Conservation (phyloP, 176 grass and related monocot genomes). For the Zoysia japonica region DNA sequence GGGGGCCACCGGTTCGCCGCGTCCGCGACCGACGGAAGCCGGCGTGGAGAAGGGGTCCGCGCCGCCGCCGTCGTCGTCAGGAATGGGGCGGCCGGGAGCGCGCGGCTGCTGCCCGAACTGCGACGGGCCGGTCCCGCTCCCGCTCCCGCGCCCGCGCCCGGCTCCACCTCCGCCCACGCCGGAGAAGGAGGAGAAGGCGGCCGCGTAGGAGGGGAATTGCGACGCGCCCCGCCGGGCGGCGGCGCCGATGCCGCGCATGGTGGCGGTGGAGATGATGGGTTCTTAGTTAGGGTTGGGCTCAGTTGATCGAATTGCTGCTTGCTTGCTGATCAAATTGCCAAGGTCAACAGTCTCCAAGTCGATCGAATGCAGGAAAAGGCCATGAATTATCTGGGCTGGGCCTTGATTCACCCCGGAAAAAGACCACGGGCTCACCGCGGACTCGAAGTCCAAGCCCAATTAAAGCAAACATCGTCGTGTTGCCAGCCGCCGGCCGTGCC, state of each 20-base stretch:
- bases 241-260: constrained; percentile 50
- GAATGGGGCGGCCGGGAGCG: constrained; percentile 37
- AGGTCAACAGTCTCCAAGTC: too few species aligned
- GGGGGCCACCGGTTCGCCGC: constrained; percentile 23
- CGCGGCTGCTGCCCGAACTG: constrained; percentile 18
- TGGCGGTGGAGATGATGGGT: constrained; percentile 21
- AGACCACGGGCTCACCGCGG: constrained; percentile 27
- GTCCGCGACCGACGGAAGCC: constrained; percentile 30
- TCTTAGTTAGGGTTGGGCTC: constrained; percentile 40
- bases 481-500: too few species aligned
- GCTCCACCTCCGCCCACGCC: constrained; percentile 37
- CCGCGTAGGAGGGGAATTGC: constrained; percentile 30
- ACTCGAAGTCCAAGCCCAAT: too few species aligned
- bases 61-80: not conserved
- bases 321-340: too few species aligned
- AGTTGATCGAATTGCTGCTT: too few species aligned
- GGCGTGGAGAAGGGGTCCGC: constrained; percentile 34
- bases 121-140: constrained; percentile 43
- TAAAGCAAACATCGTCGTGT: too few species aligned
- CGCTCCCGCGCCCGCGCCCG: constrained; percentile 43
- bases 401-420: too few species aligned
- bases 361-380: too few species aligned
- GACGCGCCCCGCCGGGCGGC: constrained; percentile 47
- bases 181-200: constrained; percentile 53
- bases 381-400: too few species aligned